Conservation (phyloP, 345 rosid species). For the Rhizophora apiculata region DNA sequence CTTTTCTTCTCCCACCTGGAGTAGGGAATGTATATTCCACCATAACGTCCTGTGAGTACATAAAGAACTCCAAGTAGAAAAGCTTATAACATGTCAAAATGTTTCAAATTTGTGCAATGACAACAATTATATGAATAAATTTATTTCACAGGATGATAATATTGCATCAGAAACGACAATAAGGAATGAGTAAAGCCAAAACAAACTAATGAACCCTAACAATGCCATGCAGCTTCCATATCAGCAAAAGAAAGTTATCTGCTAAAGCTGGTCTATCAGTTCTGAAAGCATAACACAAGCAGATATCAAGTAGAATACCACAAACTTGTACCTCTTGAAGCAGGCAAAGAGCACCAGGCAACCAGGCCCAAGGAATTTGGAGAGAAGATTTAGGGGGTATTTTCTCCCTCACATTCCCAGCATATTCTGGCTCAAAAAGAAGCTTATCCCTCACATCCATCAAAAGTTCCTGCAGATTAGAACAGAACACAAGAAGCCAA, state of each 20-base stretch:
- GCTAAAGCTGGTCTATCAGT: too few species aligned
- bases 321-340: constrained; percentile 76
- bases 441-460: constrained; percentile 93
- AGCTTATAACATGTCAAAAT: background rate
- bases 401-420: constrained; percentile 71
- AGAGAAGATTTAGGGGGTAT: constrained; percentile 74
- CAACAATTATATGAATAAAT: background rate
- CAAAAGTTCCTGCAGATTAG: constrained; percentile 62
- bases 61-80: background rate
- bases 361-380: constrained; percentile 76
- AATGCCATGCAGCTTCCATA: too few species aligned
- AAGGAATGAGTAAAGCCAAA: background rate
- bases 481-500: background rate
- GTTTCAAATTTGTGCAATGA: background rate
- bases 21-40: constrained; percentile 17
- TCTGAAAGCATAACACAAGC: background rate
- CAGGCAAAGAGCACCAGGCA: constrained; percentile 89
- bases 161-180: background rate
- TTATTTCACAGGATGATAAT: background rate
- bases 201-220: too few species aligned
- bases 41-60: constrained; percentile 1
- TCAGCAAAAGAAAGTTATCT: too few species aligned
- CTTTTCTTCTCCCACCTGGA: constrained; percentile 86
- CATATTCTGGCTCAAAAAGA: constrained; percentile 92
- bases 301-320: constrained; percentile 1